Base-by-base conservation (phyloP, 1,139 yeast genomes). In the Suzukiozyma palmioleophila region DNA sequence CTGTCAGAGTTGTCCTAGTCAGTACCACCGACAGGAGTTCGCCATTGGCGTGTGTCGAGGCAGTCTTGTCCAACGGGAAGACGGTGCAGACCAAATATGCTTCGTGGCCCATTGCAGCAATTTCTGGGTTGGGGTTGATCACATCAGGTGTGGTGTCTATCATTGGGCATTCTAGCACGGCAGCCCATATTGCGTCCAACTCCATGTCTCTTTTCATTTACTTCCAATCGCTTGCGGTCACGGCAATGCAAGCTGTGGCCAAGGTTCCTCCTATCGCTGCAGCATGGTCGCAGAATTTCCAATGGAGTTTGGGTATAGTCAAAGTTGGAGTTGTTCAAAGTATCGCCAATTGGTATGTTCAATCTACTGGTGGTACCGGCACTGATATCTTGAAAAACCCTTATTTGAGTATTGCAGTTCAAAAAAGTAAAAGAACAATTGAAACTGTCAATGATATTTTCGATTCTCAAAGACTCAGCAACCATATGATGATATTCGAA, bases 261-360 rank as follows among this genome's bases (percentile, higher is more conserved):
- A 73, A 81, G 45, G 86, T 88, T 21, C 98, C 98, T 8, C 98
- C 98, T 5, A 88, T 92, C 48, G 97, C 97, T 8, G 92, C 96
- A 2, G 94, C 97, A 3, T 92, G 99, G 99, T 83, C 95, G 28
- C 96, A 92, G 61, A 92, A 92, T 66, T 92, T 92, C 69, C 82
- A 81, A 66, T 92, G 98, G 98, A 82, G 97, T 5, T 75, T 92
- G 74, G 98, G 98, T 40, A 81, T 92, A 47, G 87, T 94, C 51
- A 73, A 76, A 42, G 79, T 81, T 9, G 66, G 67, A n/a, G 88
- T 90, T 55, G 84, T 92, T 78, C 98, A 92, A 62, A 61, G 70
- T 37, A 86, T 90, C 43, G 84, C 95, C 52, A 79, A 82, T 58
- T 92, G 98, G 98, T 92, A 92, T 63, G 81, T 92, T 42, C 96